Percentiles rank a stretch among this genome's conserved stretches.
phyloP scores from a whole-genome alignment of 345 rosid genomes.

The Murraya paniculata region DNA sequence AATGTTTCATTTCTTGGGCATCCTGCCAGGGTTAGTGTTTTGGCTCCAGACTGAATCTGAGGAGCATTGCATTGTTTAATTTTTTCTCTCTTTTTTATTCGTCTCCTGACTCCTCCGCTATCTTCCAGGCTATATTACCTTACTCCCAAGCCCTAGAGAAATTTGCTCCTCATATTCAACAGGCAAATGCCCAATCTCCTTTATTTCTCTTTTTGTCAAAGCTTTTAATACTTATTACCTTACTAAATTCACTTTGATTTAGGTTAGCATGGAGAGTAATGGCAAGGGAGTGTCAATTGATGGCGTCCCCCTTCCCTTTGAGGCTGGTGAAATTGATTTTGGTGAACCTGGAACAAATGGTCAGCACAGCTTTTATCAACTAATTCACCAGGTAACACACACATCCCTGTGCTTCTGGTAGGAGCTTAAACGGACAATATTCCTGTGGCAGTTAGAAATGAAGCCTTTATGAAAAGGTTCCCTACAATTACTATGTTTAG shows the following conservation, averaged over 20 bases:
- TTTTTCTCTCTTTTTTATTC: not conserved
- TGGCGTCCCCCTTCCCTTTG: slow-evolving; percentile 78
- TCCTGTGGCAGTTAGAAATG: not conserved
- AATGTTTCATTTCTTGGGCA: slow-evolving; percentile 91
- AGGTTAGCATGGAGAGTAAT: slow-evolving; percentile 99
- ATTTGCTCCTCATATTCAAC: slow-evolving; percentile 94
- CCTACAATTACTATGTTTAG: not conserved
- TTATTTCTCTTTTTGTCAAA: not conserved
- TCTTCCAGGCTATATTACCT: slow-evolving; percentile 83
- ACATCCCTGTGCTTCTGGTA: not conserved
- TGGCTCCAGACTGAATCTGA: slow-evolving; percentile 14
- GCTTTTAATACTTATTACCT: slow-evolving; percentile 3
- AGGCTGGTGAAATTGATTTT: slow-evolving; percentile 95
- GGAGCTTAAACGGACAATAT: not conserved
- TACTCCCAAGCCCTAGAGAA: slow-evolving; percentile 95
- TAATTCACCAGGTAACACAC: slow-evolving; percentile 84
- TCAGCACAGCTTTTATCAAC: slow-evolving; percentile 99
- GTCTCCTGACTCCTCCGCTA: slow-evolving; percentile 14
- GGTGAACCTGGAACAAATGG: slow-evolving; percentile 99
- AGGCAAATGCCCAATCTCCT: slow-evolving; percentile 42
- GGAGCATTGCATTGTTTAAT: slow-evolving; percentile 1
- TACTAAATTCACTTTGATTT: slow-evolving; percentile 17
- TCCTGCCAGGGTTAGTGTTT: slow-evolving; percentile 76
- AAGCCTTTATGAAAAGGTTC: not conserved
- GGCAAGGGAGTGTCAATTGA: slow-evolving; percentile 97